These are phyloP conservation scores for Viola odorata DNA, from an alignment of 345 rosid species.

Conservation along the genomic window DNA sequence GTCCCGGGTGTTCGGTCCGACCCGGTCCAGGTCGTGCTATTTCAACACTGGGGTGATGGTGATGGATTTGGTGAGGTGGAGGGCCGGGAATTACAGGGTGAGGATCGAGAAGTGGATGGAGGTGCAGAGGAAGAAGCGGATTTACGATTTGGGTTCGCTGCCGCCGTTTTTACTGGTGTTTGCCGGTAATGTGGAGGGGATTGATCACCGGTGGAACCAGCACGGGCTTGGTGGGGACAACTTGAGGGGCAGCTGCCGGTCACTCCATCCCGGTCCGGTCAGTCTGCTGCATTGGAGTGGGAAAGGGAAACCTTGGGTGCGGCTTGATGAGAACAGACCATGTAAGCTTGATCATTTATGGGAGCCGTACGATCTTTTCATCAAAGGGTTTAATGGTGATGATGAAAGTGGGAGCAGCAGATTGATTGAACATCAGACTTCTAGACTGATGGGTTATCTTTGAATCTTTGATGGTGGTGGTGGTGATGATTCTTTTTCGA, in stretches of 20 bases:
- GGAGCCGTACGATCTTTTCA: constrained; percentile 68
- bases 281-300: constrained; percentile 98
- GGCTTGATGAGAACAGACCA: constrained; percentile 69
- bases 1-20: constrained; percentile 42
- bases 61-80: constrained; percentile 78
- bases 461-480: background rate
- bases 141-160: constrained; percentile 82
- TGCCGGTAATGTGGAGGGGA: constrained; percentile 71
- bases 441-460: background rate
- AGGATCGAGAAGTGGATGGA: constrained; percentile 89
- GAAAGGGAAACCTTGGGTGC: constrained; percentile 92
- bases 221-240: constrained; percentile 97
- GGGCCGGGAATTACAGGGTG: constrained; percentile 58
- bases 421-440: background rate
- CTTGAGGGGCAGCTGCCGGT: constrained; percentile 74
- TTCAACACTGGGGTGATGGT: constrained; percentile 99
- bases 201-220: constrained; percentile 89
- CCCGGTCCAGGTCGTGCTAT: constrained; percentile 60
- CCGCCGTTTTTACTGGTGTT: constrained; percentile 89
- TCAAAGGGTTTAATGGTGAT: background rate
- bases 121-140: constrained; percentile 59
- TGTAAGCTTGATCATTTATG: constrained; percentile 77
- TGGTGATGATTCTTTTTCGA: constrained; percentile 17
- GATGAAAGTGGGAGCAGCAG: no score
- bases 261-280: constrained; percentile 80